Evolutionary conservation across 2,329 filamentous ascomycete species (phyloP).

Genomic region (Curvularia eragrostidis): DNA sequence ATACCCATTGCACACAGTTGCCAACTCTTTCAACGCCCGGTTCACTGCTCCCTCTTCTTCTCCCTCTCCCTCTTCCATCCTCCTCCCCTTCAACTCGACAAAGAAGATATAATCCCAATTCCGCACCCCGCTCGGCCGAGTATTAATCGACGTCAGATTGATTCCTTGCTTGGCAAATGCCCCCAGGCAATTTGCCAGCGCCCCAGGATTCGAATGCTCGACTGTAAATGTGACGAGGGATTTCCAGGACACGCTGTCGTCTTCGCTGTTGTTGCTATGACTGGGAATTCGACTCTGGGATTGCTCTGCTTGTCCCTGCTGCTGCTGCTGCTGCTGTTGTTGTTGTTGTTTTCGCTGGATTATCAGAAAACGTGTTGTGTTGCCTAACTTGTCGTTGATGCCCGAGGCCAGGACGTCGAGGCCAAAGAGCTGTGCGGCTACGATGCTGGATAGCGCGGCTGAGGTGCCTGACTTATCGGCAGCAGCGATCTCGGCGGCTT

Average conservation of each 20-base stretch:
- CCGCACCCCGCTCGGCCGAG: constrained; percentile 74
- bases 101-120: constrained; percentile 96
- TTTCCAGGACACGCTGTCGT: constrained; percentile 57
- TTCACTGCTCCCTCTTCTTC: constrained; percentile 59
- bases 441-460: constrained; percentile 79
- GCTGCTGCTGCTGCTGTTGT: not conserved
- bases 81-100: constrained; percentile 80
- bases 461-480: constrained; percentile 65
- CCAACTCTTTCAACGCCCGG: constrained; percentile 65
- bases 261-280: not conserved
- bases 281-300: too few relatives aligned
- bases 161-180: constrained; percentile 76
- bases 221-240: constrained; percentile 83
- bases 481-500: constrained; percentile 78
- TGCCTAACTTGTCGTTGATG: constrained; percentile 77
- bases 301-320: too few relatives aligned
- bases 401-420: constrained; percentile 72
- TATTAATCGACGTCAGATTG: constrained; percentile 91
- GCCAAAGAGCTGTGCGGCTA: constrained; percentile 72
- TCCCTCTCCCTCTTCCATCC: constrained; percentile 58
- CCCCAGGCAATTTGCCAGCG: constrained; percentile 78
- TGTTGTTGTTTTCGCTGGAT: not conserved
- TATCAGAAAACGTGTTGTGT: constrained; percentile 76
- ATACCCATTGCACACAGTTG: constrained; percentile 64
- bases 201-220: constrained; percentile 77